Evolutionary conservation across 345 rosid species (phyloP).

Genomic region (Camelina neglecta): DNA sequence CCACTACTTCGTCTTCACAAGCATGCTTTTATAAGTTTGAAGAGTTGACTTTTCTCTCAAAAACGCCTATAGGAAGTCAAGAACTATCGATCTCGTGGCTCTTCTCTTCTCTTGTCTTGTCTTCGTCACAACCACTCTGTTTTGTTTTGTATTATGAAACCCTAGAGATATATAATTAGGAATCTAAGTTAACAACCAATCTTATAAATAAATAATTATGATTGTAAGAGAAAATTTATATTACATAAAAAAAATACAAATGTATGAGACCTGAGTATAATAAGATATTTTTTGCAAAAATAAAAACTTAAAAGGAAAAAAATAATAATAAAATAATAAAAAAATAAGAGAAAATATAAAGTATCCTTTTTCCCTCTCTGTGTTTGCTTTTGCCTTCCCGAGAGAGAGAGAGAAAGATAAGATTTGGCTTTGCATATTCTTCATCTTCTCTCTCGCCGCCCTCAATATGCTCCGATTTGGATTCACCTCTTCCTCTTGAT

Average conservation of each 20-base stretch:
- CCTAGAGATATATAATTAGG: too few species aligned
- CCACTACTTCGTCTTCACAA: too few species aligned
- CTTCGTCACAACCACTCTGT: too few species aligned
- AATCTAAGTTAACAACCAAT: too few species aligned
- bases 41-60: too few species aligned
- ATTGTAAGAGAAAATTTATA: too few species aligned
- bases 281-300: neutral
- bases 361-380: conserved; percentile 39
- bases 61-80: too few species aligned
- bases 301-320: neutral
- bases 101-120: neutral
- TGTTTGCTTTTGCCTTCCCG: conserved; percentile 25
- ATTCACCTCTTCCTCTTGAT: conserved; percentile 36
- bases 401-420: conserved; percentile 31
- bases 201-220: too few species aligned
- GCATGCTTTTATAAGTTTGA: too few species aligned
- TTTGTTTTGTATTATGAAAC: too few species aligned
- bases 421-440: conserved; percentile 29
- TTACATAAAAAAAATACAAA: neutral
- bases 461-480: conserved; percentile 29
- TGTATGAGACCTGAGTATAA: neutral
- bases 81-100: neutral
- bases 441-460: conserved; percentile 31
- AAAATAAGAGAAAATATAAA: conserved; percentile 26
- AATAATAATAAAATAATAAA: conserved; percentile 1